Conservation (phyloP, 345 rosid species). For the Rhizophora apiculata region DNA sequence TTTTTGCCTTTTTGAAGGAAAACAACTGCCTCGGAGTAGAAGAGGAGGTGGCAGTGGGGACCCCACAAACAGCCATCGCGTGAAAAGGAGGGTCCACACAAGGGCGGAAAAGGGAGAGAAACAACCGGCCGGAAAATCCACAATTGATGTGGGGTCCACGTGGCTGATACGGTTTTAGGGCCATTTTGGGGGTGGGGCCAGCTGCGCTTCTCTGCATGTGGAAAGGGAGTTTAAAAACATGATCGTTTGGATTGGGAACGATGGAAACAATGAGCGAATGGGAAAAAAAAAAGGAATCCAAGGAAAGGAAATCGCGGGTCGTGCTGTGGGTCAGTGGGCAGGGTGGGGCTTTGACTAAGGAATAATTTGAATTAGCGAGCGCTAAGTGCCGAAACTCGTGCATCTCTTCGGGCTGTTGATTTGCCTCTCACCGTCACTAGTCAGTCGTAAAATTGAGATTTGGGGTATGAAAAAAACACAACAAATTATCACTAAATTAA, state of each 20-base stretch:
- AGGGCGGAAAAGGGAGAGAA: no score
- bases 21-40: no score
- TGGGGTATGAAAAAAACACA: no score
- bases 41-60: no score
- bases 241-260: not conserved
- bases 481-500: no score
- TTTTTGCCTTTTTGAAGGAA: no score
- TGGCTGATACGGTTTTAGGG: no score
- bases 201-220: not conserved
- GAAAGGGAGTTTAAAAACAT: not conserved
- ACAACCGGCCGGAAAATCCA: no score
- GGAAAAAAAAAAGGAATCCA: no score
- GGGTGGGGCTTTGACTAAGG: not conserved
- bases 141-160: not conserved
- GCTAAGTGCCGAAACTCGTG: slow-evolving; percentile 17
- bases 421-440: slow-evolving; percentile 1
- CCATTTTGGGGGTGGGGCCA: not conserved
- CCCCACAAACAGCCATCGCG: no score
- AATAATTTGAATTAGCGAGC: not conserved
- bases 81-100: no score
- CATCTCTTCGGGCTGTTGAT: not conserved
- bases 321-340: not conserved
- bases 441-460: no score
- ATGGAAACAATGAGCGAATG: not conserved
- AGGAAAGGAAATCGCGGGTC: not conserved